Conservation (phyloP, 352 stramenopile genomes). For the Phytopythium aichiense region DNA sequence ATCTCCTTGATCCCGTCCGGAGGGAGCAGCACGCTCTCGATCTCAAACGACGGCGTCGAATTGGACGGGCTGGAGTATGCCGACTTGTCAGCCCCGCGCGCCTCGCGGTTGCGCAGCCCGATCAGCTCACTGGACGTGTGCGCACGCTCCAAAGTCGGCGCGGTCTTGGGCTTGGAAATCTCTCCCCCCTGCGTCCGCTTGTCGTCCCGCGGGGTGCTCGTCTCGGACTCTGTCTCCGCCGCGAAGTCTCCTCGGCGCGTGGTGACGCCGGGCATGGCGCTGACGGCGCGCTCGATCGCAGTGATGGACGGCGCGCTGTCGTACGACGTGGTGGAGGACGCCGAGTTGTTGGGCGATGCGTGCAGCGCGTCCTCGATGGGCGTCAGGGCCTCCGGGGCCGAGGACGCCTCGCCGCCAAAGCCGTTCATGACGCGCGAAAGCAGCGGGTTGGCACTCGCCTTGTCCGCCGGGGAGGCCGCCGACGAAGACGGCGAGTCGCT, state of each 20-base stretch:
- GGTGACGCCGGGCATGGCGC: conserved; percentile 24
- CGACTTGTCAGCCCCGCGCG: conserved; percentile 35
- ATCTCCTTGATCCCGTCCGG: conserved; percentile 62
- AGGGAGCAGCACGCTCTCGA: conserved; percentile 75
- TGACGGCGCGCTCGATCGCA: conserved; percentile 31
- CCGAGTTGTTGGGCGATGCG: conserved; percentile 28
- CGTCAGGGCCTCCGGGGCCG: conserved; percentile 28
- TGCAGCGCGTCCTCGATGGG: conserved; percentile 25
- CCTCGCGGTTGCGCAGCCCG: conserved; percentile 43
- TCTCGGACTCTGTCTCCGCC: conserved; percentile 9
- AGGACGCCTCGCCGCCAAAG: conserved; percentile 19
- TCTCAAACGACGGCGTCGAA: conserved; percentile 71
- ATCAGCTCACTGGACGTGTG: conserved; percentile 73
- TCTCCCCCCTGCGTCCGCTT: not conserved
- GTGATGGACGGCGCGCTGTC: conserved; percentile 40
- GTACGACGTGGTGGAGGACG: conserved; percentile 36
- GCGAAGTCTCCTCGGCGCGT: conserved; percentile 29
- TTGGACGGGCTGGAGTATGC: conserved; percentile 29
- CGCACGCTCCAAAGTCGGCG: conserved; percentile 57
- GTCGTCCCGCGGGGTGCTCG: conserved; percentile 4
- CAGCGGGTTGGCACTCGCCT: conserved; percentile 1
- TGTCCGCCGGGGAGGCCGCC: conserved; percentile 36
- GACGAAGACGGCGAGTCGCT: conserved; percentile 29
- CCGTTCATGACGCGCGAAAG: conserved; percentile 14
- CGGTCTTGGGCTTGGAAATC: conserved; percentile 18